Conservation (phyloP, 192 early-diverging fungal genomes). For the Diversispora eburnea region DNA sequence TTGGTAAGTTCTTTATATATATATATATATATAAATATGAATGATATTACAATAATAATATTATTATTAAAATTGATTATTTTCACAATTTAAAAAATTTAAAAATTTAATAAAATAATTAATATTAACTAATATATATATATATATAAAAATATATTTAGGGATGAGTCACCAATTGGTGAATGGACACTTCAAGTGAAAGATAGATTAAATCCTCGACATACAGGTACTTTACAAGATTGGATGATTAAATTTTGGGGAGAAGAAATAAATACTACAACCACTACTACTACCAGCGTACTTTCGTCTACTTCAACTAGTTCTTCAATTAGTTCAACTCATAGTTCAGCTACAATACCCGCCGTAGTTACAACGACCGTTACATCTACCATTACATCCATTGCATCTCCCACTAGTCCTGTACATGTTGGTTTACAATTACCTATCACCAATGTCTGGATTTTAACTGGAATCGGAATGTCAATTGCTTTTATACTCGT, state of each 20-base stretch:
- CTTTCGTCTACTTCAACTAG: neutral
- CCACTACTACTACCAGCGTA: neutral
- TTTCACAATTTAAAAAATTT: too few species aligned
- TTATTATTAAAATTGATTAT: neutral
- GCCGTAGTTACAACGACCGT: neutral
- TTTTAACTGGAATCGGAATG: constrained; percentile 4
- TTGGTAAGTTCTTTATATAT: constrained; percentile 58
- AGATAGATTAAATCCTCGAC: constrained; percentile 55
- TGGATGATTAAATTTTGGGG: constrained; percentile 74
- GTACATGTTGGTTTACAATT: too few species aligned
- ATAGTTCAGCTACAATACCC: too few species aligned
- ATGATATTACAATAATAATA: neutral
- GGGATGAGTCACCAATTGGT: constrained; percentile 87
- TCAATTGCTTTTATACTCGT: constrained; percentile 20
- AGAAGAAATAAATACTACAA: constrained; percentile 35
- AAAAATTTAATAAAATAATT: too few species aligned
- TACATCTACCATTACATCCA: neutral
- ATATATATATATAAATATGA: neutral
- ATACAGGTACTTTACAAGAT: constrained; percentile 53
- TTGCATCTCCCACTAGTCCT: neutral
- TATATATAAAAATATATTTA: too few species aligned
- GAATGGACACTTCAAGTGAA: constrained; percentile 71
- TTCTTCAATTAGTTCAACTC: neutral
- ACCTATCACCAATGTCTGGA: neutral
- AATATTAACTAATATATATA: too few species aligned